Evolutionary conservation across 208 protist genomes (phyloP).

Genomic region (Herpetomonas samuelpessoai): DNA sequence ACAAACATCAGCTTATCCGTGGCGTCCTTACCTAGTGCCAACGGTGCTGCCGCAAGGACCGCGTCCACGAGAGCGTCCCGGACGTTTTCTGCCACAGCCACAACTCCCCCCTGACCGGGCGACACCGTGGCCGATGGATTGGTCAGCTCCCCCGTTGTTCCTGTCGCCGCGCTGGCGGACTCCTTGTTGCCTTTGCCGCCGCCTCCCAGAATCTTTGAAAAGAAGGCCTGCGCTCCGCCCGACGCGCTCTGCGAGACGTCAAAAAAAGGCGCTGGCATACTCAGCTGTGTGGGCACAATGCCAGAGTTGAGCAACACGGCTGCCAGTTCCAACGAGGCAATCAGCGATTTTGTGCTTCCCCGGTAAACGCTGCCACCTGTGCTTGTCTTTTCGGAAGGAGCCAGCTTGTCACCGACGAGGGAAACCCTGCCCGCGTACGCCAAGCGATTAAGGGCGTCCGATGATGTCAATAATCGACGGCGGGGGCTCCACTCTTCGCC

Average conservation of each 20-base stretch:
- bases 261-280: constrained; percentile 23
- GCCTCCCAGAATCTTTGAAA: constrained; percentile 50
- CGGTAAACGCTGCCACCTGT: constrained; percentile 14
- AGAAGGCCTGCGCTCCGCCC: constrained; percentile 48
- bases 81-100: constrained; percentile 30
- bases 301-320: constrained; percentile 53
- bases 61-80: constrained; percentile 61
- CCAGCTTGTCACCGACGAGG: constrained; percentile 33
- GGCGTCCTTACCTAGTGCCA: constrained; percentile 35
- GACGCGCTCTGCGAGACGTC: constrained; percentile 27
- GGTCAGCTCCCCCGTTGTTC: background rate
- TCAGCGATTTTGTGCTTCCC: constrained; percentile 30
- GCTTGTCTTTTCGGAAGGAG: background rate
- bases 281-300: constrained; percentile 40
- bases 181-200: constrained; percentile 5
- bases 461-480: constrained; percentile 21
- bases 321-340: constrained; percentile 49
- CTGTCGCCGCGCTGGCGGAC: background rate
- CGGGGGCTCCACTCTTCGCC: no score
- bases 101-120: constrained; percentile 6
- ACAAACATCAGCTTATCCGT: constrained; percentile 58
- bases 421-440: constrained; percentile 40
- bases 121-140: background rate
- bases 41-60: constrained; percentile 34
- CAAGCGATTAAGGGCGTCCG: constrained; percentile 42